Conservation (phyloP, 1,139 yeast genomes). For the Debaryomyces singareniensis region DNA sequence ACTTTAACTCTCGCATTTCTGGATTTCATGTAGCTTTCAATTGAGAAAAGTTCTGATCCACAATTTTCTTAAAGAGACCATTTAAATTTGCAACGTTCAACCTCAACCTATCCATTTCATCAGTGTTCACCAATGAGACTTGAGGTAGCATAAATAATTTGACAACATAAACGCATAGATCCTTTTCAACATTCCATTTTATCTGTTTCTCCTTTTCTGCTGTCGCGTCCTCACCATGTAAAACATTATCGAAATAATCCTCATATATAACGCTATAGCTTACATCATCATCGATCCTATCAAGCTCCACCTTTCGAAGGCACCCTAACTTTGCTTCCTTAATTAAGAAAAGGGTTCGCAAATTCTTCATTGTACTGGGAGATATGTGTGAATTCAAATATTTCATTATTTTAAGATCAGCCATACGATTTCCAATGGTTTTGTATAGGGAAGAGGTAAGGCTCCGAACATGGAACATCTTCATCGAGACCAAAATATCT, state of each 20-base stretch:
- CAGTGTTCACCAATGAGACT: conserved; percentile 27
- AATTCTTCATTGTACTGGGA: conserved; percentile 15
- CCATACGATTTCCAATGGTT: conserved; percentile 13
- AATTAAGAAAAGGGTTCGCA: conserved; percentile 25
- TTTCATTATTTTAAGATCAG: conserved; percentile 10
- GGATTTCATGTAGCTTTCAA: too few species aligned
- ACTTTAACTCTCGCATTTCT: too few species aligned
- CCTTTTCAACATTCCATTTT: conserved; percentile 38
- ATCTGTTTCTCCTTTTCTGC: conserved; percentile 9
- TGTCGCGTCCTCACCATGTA: conserved; percentile 6
- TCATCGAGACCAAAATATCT: conserved; percentile 28
- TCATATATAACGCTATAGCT: conserved; percentile 34
- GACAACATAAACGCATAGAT: conserved; percentile 44
- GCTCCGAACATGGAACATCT: conserved; percentile 28
- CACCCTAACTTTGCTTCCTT: conserved; percentile 29
- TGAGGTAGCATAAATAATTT: conserved; percentile 44
- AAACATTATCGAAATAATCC: conserved; percentile 9
- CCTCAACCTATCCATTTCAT: conserved; percentile 30
- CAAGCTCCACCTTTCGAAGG: conserved; percentile 31
- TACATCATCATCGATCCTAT: conserved; percentile 55
- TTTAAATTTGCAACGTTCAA: conserved; percentile 49
- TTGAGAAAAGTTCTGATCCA: conserved; percentile 19
- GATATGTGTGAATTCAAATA: conserved; percentile 14
- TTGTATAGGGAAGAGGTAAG: conserved; percentile 4
- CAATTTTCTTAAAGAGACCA: conserved; percentile 20